These are phyloP conservation scores for Penicillium paxilli DNA, from an alignment of 495 filamentous ascomycete genomes.

Conservation along the genomic window DNA sequence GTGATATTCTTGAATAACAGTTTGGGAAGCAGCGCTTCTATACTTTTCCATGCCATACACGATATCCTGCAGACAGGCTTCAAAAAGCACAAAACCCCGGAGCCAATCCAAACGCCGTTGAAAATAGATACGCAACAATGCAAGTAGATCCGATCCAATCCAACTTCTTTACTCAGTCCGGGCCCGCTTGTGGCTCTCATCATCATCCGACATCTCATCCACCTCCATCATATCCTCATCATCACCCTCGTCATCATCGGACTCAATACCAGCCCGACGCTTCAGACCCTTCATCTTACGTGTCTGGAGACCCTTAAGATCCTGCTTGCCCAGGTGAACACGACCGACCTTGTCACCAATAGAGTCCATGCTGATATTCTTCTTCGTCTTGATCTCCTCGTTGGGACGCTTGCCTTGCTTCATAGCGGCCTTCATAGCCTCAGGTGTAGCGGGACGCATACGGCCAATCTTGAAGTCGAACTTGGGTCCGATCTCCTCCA, in stretches of 20 bases:
- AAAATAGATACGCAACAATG: slow-evolving; percentile 27
- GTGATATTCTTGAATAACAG: background rate
- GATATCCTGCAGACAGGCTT: slow-evolving; percentile 19
- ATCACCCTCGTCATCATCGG: slow-evolving; percentile 36
- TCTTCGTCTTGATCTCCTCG: slow-evolving; percentile 68
- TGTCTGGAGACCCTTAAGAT: slow-evolving; percentile 83
- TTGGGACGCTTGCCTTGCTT: slow-evolving; percentile 73
- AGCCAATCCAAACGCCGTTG: slow-evolving; percentile 33
- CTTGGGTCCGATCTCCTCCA: slow-evolving; percentile 93
- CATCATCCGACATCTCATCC: slow-evolving; percentile 41
- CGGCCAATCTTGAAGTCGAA: slow-evolving; percentile 91
- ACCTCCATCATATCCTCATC: slow-evolving; percentile 46
- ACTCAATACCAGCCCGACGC: slow-evolving; percentile 60
- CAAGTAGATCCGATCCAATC: slow-evolving; percentile 21
- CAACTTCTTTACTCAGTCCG: slow-evolving; percentile 25
- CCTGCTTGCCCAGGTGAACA: slow-evolving; percentile 90
- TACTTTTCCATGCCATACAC: slow-evolving; percentile 29
- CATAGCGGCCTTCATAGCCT: slow-evolving; percentile 84
- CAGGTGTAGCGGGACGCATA: slow-evolving; percentile 70
- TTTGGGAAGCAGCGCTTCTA: slow-evolving; percentile 14
- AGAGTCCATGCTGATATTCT: slow-evolving; percentile 88
- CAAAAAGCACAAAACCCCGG: slow-evolving; percentile 25
- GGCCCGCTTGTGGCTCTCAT: slow-evolving; percentile 41
- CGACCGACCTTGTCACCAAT: slow-evolving; percentile 95
- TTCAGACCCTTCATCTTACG: slow-evolving; percentile 99